These are phyloP conservation scores for Castanospermum australe DNA, from an alignment of 306 rosid species.

Conservation along the genomic window DNA sequence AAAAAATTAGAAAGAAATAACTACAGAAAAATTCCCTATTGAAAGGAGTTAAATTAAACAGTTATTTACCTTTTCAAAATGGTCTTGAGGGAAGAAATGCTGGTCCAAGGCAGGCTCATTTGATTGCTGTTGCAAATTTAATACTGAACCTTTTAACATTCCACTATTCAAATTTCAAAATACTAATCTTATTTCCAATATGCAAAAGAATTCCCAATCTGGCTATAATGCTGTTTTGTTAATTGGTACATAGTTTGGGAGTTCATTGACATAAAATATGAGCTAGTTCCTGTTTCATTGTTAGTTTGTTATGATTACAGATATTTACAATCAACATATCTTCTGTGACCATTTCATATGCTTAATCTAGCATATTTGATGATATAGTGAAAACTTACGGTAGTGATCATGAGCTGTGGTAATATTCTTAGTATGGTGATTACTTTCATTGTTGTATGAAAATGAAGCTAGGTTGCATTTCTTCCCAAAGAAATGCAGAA, in stretches of 20 bases:
- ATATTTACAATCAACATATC: not conserved
- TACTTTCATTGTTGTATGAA: not conserved
- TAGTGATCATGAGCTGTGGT: not conserved
- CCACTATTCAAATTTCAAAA: not conserved
- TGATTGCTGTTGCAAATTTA: not conserved
- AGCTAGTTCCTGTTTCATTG: conserved; percentile 1
- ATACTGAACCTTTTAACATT: not conserved
- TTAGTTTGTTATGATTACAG: not conserved
- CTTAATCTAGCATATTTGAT: not conserved
- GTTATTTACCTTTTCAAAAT: not conserved
- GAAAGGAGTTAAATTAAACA: not conserved
- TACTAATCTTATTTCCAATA: not conserved
- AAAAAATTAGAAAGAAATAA: not conserved
- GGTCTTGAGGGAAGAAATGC: not conserved
- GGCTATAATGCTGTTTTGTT: not conserved
- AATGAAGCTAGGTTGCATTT: not conserved
- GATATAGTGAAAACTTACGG: not conserved
- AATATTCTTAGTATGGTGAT: not conserved
- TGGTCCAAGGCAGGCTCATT: not conserved
- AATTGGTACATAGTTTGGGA: not conserved
- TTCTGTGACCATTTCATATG: not conserved
- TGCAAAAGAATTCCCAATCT: not conserved
- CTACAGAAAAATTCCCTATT: not conserved
- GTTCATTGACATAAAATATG: not conserved
- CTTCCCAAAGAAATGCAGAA: not conserved